These are phyloP conservation scores for Cladosporium oxysporum DNA, from an alignment of 2,329 filamentous ascomycete species.

Conservation along the genomic window DNA sequence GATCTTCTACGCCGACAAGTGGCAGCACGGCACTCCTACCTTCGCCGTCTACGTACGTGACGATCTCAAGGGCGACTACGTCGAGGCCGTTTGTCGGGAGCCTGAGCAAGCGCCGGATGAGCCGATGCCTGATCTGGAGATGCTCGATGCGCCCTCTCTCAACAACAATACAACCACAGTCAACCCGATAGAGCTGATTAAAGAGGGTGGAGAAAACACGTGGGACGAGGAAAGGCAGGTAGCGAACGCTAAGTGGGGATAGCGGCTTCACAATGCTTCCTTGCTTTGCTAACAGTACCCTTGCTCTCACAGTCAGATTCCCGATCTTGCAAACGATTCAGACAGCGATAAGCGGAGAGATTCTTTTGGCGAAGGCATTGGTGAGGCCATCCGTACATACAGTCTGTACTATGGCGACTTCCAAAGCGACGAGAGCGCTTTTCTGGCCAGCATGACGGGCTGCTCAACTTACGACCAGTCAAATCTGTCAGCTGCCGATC, in stretches of 20 bases:
- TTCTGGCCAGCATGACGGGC: background rate
- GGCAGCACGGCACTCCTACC: conserved; percentile 72
- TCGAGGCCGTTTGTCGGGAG: conserved; percentile 46
- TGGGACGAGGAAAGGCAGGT: conserved; percentile 12
- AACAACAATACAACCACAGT: background rate
- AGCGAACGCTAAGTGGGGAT: conserved; percentile 7
- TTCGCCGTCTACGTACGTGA: conserved; percentile 82
- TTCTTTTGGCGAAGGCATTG: background rate
- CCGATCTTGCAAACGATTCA: background rate
- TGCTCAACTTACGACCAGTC: background rate
- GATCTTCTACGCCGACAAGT: conserved; percentile 67
- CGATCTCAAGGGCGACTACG: conserved; percentile 59
- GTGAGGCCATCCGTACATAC: background rate
- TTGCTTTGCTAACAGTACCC: background rate
- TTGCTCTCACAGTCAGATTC: background rate
- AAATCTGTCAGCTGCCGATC: background rate
- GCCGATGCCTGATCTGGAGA: conserved; percentile 11
- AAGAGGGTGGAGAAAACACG: background rate
- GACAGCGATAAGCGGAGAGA: background rate
- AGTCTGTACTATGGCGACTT: too few relatives aligned
- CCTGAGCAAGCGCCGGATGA: conserved; percentile 25
- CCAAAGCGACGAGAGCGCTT: background rate
- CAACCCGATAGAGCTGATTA: background rate
- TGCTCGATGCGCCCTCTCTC: background rate
- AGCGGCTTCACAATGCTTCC: background rate